A percentile compares a stretch with the other conserved stretches of the same genome.
Evolutionary conservation across 495 filamentous ascomycete genomes (phyloP).

Genomic region (Podospora appendiculata): DNA sequence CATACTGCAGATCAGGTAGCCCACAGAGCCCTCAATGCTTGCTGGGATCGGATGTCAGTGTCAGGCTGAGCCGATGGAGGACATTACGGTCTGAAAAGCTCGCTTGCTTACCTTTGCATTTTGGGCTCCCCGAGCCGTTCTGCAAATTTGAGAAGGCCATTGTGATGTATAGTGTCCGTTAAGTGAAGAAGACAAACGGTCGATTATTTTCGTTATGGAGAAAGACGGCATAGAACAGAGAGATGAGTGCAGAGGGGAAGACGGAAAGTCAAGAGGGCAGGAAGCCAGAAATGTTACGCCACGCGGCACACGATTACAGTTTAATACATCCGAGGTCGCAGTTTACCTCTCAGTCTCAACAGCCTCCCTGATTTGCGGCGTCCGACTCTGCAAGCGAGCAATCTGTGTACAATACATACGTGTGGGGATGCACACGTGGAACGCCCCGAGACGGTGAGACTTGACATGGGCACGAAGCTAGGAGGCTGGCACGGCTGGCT

Average conservation of each 20-base stretch:
- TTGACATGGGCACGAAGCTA: too few species aligned
- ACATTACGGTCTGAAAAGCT: not conserved
- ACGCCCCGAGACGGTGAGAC: too few species aligned
- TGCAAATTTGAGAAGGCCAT: not conserved
- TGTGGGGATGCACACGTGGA: too few species aligned
- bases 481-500: too few species aligned
- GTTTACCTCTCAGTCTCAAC: too few species aligned
- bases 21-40: slow-evolving; percentile 15
- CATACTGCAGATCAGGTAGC: slow-evolving; percentile 6
- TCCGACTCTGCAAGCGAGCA: too few species aligned
- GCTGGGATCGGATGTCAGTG: slow-evolving; percentile 7
- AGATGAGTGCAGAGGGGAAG: not conserved
- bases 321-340: too few species aligned
- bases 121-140: not conserved
- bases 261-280: not conserved
- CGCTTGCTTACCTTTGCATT: slow-evolving; percentile 7
- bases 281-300: not conserved
- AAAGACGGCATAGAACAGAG: not conserved
- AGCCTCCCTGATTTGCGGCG: too few species aligned
- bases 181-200: too few species aligned
- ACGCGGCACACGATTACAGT: too few species aligned
- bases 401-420: too few species aligned
- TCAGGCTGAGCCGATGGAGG: not conserved
- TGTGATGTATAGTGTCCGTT: not conserved
- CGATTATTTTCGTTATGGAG: too few species aligned